A percentile compares a stretch with the other conserved stretches of the same genome.
Conservation (phyloP, 495 filamentous ascomycete species). For the Beverwykella pulmonaria region DNA sequence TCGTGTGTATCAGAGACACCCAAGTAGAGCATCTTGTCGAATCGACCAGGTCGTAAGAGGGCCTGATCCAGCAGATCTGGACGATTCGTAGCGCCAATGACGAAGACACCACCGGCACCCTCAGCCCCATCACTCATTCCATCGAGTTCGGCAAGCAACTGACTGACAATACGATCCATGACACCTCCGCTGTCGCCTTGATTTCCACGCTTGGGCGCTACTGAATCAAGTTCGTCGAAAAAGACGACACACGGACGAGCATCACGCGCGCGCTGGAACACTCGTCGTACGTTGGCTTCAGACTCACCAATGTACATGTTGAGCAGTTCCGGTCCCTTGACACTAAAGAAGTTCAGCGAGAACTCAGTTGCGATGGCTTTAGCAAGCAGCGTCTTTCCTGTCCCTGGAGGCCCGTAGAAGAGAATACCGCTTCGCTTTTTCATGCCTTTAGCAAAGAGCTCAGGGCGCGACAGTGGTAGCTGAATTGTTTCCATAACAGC, state of each 20-base stretch:
- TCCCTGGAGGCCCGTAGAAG: conserved; percentile 96
- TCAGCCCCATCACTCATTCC: conserved; percentile 95
- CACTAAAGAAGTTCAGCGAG: conserved; percentile 97
- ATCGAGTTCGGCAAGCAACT: conserved; percentile 92
- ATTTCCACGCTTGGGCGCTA: conserved; percentile 95
- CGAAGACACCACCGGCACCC: conserved; percentile 83
- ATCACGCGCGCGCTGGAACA: conserved; percentile 93
- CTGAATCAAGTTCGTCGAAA: conserved; percentile 96
- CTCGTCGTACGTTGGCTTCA: conserved; percentile 93
- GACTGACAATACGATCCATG: conserved; percentile 97
- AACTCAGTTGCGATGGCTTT: conserved; percentile 99
- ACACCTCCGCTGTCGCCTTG: conserved; percentile 98
- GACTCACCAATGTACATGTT: conserved; percentile 99
- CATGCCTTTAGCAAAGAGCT: conserved; percentile 97
- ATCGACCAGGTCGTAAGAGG: conserved; percentile 84
- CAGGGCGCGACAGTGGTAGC: conserved; percentile 85
- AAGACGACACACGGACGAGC: conserved; percentile 98
- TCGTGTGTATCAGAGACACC: conserved; percentile 96
- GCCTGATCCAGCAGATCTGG: conserved; percentile 93
- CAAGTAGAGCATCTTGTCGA: conserved; percentile 99
- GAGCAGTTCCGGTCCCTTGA: conserved; percentile 95
- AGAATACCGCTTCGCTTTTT: conserved; percentile 97
- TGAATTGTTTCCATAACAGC: conserved; percentile 97
- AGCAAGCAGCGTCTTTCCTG: conserved; percentile 93
- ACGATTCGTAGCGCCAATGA: conserved; percentile 94